These are phyloP conservation scores for Henningerozyma blattae DNA, from an alignment of 805 yeast species.

Conservation along the genomic window DNA sequence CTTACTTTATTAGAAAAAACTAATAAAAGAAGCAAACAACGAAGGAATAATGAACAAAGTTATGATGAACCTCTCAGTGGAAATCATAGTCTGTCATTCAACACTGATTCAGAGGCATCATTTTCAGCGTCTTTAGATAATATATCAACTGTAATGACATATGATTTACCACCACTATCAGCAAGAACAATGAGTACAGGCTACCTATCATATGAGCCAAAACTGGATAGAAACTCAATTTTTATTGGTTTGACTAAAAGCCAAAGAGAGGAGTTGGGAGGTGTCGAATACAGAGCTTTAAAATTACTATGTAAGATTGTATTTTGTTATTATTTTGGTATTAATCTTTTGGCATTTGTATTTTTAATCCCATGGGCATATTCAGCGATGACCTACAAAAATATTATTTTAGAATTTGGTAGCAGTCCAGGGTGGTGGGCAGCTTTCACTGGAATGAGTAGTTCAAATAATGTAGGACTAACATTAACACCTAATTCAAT, in stretches of 20 bases:
- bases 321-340: constrained; percentile 56
- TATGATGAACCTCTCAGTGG: too few species aligned
- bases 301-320: constrained; percentile 60
- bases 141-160: too few species aligned
- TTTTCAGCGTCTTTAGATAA: too few species aligned
- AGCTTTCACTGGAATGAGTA: constrained; percentile 63
- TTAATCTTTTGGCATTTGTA: constrained; percentile 43
- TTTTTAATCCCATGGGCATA: constrained; percentile 52
- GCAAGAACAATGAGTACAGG: constrained; percentile 39
- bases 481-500: constrained; percentile 74
- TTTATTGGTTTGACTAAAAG: constrained; percentile 70
- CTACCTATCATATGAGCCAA: constrained; percentile 82
- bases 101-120: constrained; percentile 7
- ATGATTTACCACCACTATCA: constrained; percentile 9
- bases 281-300: constrained; percentile 87
- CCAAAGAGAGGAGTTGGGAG: constrained; percentile 90
- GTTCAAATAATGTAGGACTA: constrained; percentile 75
- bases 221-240: constrained; percentile 87
- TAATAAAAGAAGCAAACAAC: too few species aligned
- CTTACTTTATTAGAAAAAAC: too few species aligned
- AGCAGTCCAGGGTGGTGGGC: constrained; percentile 86
- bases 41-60: too few species aligned
- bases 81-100: constrained; percentile 20
- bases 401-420: constrained; percentile 38
- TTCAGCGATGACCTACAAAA: constrained; percentile 29